Base-by-base conservation (phyloP, 768 basidiomycete species). In the Trametes meyenii region DNA sequence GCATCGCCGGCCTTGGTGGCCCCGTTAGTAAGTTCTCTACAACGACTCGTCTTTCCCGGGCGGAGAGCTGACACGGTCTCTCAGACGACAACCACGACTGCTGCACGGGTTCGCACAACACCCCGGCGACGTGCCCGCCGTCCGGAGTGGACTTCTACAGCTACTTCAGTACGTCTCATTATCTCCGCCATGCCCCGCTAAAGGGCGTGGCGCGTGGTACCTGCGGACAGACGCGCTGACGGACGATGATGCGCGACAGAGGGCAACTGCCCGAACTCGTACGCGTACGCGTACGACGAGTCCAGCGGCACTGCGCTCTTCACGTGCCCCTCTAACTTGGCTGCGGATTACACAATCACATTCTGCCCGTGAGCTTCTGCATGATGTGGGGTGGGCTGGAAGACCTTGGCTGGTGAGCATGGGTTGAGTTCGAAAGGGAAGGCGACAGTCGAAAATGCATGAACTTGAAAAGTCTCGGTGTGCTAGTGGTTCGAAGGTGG, bases 41-140 rank as follows among this genome's bases (percentile, higher is more conserved):
- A 10, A 3, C 36, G 10, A 3, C 1, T 8, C 13, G 14, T 16
- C 6, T 3, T 26, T 13, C 19, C 10, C 6, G 4, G 11, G 13
- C 4, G 17, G 19, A 1, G 10, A 38, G 14, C 17, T 36, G 3
- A 26, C 36, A 53, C 10, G 3, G 24, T 1, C 24, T 8, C 10
- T 13, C 35, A 73, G 84, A 64, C 36, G 81, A 89, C 73, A 86
- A 85, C 23, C 72, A 78, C 5, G 86, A 88, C 67, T 89, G 88
- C 72, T 90, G 88, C 75, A 81, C 81, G 16, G 88, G 88, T 11
- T 71, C 69, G 43, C 75, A 81, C 72, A 73, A 71, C 70, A 85
- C 83, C 5, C 72, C 84, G 1, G 72, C 67, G 11, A 87, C 85
- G 0, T 89, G 87, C 70, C 86, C 85, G 14, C 63, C 76, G 13